Percentiles rank a stretch among this genome's conserved stretches.
Evolutionary conservation across 2,329 filamentous ascomycete species (phyloP).

Genomic region (Venturia effusa): DNA sequence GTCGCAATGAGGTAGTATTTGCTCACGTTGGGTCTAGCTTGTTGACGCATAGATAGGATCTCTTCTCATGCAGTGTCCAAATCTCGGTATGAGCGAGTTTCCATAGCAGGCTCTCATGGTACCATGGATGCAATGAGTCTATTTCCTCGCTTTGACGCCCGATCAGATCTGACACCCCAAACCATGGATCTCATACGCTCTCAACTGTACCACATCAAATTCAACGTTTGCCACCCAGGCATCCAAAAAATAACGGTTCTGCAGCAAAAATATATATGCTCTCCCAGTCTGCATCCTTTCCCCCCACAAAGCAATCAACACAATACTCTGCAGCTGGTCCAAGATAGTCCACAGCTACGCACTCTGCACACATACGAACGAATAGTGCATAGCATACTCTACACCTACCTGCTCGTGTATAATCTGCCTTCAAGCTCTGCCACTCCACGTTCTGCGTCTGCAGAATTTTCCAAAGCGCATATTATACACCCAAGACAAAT

Average conservation of each 20-base stretch:
- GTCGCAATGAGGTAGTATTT: no score
- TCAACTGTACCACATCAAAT: neutral
- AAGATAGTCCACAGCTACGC: neutral
- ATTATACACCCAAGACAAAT: neutral
- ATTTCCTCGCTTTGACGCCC: neutral
- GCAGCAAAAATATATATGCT: no score
- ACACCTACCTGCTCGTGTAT: neutral
- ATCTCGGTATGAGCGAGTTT: neutral
- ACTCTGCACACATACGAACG: neutral
- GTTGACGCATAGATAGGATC: no score
- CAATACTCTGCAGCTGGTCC: neutral
- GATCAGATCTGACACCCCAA: neutral
- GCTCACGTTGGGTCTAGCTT: no score
- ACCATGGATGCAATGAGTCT: neutral
- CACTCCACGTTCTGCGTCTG: neutral
- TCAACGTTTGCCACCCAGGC: no score
- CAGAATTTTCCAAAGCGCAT: no score
- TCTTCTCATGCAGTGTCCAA: neutral
- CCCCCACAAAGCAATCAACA: neutral
- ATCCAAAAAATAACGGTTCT: no score
- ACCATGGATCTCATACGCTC: neutral
- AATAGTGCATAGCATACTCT: neutral
- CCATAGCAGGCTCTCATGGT: neutral
- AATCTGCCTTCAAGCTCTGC: neutral
- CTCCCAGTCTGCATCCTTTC: neutral